Evolutionary conservation across 1,139 yeast genomes (phyloP).

Genomic region (Ashbya aceris): DNA sequence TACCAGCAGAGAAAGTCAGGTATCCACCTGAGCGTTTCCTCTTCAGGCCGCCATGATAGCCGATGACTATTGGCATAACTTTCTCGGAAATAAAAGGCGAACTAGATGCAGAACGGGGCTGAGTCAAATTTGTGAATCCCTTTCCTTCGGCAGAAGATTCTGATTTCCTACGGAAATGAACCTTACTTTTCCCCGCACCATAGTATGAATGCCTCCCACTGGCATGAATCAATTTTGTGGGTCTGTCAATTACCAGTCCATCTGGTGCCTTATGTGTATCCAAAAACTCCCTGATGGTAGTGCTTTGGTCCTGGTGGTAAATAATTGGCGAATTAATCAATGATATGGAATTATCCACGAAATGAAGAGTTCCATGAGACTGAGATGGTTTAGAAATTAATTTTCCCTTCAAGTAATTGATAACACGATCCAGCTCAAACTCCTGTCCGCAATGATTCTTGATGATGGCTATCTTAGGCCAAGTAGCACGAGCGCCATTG

Average conservation of each 20-base stretch:
- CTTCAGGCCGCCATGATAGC: slow-evolving; percentile 7
- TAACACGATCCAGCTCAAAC: slow-evolving; percentile 74
- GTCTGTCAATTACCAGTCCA: not conserved
- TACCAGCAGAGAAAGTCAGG: slow-evolving; percentile 2
- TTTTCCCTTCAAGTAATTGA: slow-evolving; percentile 56
- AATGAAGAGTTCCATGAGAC: slow-evolving; percentile 24
- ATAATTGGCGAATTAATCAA: slow-evolving; percentile 10
- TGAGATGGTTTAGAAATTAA: slow-evolving; percentile 36
- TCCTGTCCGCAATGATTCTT: slow-evolving; percentile 86
- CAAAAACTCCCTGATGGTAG: not conserved
- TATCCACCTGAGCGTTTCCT: slow-evolving; percentile 5
- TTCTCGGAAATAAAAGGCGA: slow-evolving; percentile 8
- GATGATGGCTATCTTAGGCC: slow-evolving; percentile 83
- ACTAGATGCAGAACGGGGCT: slow-evolving; percentile 7
- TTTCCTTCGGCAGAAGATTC: slow-evolving; percentile 10
- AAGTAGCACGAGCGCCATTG: slow-evolving; percentile 84
- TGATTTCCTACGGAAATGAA: slow-evolving; percentile 10
- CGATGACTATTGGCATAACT: slow-evolving; percentile 8
- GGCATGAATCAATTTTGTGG: not conserved
- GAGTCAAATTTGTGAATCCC: slow-evolving; percentile 2
- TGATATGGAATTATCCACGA: slow-evolving; percentile 10
- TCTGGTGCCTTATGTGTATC: not conserved
- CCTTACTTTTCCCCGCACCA: not conserved
- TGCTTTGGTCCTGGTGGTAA: slow-evolving; percentile 1
- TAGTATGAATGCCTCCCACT: not conserved